Base-by-base conservation (phyloP, 208 protist genomes). In the Blechomonas ayalai region DNA sequence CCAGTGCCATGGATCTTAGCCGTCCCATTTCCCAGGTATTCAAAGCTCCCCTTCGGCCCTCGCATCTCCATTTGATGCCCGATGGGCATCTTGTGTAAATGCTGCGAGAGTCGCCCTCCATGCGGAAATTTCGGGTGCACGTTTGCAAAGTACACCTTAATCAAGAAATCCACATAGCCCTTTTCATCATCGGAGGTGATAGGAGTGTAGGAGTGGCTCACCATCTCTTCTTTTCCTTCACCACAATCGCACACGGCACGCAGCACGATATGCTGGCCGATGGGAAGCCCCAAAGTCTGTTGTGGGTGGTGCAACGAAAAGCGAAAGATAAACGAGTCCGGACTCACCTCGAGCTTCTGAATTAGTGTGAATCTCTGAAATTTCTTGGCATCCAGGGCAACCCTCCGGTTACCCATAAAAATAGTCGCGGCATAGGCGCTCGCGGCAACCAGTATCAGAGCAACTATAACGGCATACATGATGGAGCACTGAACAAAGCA, bases 61-160 rank as follows among this genome's bases (percentile, higher is more conserved):
- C 56, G 49, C 66, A 96, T 85, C 52, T 91, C 80, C 29, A 97
- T 76, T 10, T 43, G 67, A 20, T 88, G 72, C 4, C 87, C 86
- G 25, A 97, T 53, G 23, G 71, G 55, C 51, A 97, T 54, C 26
- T 64, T 20, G 28, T 95, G 72, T 32, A 97, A 41, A 67, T 96
- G 45, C 66, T 96, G 89, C 22, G 84, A 82, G 33, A 96, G 78
- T 10, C 89, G 85, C 8, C 88, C 86, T 18, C 91, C 91, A 32
- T 81, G 33, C 1, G 91, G 91, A 69, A 90, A 96, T 34, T 73
- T 74, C 25, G 84, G 82, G 49, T 90, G 62, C 20, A 77, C 67
- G 41, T 73, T 74, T 18, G 69, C 66, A 32, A 84, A 81, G 73
- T 97, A 97, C 20, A 96, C 76, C 60, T 97, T 97, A 42, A 96